Conservation (phyloP, 352 stramenopile species). For the Globisporangium emineosum region DNA sequence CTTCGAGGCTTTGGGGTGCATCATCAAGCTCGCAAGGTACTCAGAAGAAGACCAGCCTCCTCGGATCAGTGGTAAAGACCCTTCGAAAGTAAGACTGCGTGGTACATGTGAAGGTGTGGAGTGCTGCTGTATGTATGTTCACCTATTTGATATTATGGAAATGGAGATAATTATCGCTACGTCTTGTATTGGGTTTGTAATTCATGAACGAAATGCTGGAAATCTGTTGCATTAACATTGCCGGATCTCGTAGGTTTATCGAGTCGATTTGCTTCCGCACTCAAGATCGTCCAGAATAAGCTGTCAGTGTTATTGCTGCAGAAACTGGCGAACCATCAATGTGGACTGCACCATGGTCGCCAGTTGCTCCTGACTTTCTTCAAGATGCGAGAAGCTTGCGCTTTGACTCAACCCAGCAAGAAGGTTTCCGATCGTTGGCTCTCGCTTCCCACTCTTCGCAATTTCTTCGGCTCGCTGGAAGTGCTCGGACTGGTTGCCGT, state of each 20-base stretch:
- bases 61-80: constrained; percentile 49
- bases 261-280: background rate
- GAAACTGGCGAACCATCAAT: constrained; percentile 1
- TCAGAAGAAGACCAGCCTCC: constrained; percentile 46
- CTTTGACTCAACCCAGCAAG: constrained; percentile 20
- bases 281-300: background rate
- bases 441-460: constrained; percentile 24
- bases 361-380: background rate
- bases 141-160: no score
- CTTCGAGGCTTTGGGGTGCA: constrained; percentile 51
- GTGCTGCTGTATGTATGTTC: no score
- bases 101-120: no score
- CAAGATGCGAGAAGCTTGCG: constrained; percentile 1
- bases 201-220: background rate
- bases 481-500: background rate
- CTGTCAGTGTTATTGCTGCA: background rate
- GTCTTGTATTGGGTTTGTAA: background rate
- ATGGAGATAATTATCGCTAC: background rate
- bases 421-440: constrained; percentile 33
- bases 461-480: constrained; percentile 22
- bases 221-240: background rate
- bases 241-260: background rate
- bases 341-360: constrained; percentile 11
- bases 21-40: constrained; percentile 22
- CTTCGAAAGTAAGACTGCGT: constrained; percentile 45